Evolutionary conservation across 371 early-diverging fungal species (phyloP), one percentile per base, ranked within the genome.

Genomic region (Paraphysoderma sedebokerense): DNA sequence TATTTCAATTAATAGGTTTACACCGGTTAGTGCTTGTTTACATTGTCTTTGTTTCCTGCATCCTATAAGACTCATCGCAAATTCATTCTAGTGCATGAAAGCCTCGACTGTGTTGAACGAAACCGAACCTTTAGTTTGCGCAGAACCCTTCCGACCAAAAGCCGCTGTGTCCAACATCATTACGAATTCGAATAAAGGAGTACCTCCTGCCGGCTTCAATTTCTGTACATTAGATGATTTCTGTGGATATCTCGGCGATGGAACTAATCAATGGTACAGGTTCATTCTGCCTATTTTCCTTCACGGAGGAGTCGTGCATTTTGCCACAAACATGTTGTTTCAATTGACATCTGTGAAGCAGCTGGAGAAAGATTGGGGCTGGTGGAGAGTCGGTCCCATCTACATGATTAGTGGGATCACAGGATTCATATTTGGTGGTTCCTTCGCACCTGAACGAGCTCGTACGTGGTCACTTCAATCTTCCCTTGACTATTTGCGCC

Each of bases 271-370:
- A 51, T 77, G 79, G 68, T 87, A 67, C 57, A 68, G 89, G n/a
- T 81, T 88, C 46, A 60, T 88, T 33, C 51, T 70, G 5, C 81
- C 92, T n/a, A 79, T 87, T 29, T 82, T 85, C 51, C 61, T 92
- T 55, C 92, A 92, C 61, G 87, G 76, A 24, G 89, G 88, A 28
- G 52, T 86, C 5, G 46, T 87, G 4, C 92, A 92, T 59, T 62
- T 81, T 36, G 22, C 79, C 1, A 62, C 87, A 49, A 92, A 92
- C 55, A 55, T 86, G 61, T 30, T 70, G 22, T 74, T 79, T 38
- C 88, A 87, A 50, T 47, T 83, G 42, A 57, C 73, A 29, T 58
- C 77, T 11, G 85, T 84, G 9, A 73, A 68, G 0, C 74, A 80
- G 49, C 57, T 92, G 41, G 89, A 92, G 55, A 51, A 67, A 26